phyloP scores from a whole-genome alignment of 352 stramenopile genomes.

The Phytophthora niederhauseri region DNA sequence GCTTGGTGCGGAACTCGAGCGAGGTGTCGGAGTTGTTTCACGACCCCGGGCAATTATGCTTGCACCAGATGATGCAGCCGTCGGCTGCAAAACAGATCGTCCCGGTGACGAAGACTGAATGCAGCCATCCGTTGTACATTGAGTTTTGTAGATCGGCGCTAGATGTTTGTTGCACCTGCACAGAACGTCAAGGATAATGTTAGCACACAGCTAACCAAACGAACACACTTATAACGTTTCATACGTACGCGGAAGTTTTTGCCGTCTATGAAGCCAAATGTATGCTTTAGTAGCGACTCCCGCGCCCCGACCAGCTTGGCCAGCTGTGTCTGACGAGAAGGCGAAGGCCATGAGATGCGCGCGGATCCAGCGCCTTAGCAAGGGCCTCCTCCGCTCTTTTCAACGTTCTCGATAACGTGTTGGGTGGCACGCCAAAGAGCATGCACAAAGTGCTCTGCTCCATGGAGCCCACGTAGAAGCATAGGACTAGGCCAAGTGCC shows the following conservation, averaged over 20 bases:
- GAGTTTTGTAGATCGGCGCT: not conserved
- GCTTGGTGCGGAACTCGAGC: not conserved
- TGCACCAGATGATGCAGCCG: constrained; percentile 3
- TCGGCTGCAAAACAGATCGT: constrained; percentile 3
- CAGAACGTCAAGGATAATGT: not conserved
- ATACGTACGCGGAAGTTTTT: not conserved
- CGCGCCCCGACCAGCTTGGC: not conserved
- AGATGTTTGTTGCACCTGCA: not conserved
- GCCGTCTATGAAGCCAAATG: not conserved
- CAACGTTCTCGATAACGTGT: not conserved
- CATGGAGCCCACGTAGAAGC: not conserved
- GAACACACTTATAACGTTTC: not conserved
- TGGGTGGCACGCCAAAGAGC: not conserved
- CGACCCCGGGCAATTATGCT: not conserved
- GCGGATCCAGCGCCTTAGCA: not conserved
- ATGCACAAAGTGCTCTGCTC: constrained; percentile 1
- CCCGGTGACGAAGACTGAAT: constrained; percentile 1
- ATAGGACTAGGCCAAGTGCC: not conserved
- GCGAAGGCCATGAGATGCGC: not conserved
- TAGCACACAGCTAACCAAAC: not conserved
- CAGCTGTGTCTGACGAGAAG: not conserved
- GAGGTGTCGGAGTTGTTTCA: not conserved
- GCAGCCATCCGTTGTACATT: not conserved
- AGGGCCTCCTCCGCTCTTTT: not conserved
- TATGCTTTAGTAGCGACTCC: not conserved